Conservation (phyloP, 2,329 filamentous ascomycete genomes). For the Phaeosphaeriaceae sp. region DNA sequence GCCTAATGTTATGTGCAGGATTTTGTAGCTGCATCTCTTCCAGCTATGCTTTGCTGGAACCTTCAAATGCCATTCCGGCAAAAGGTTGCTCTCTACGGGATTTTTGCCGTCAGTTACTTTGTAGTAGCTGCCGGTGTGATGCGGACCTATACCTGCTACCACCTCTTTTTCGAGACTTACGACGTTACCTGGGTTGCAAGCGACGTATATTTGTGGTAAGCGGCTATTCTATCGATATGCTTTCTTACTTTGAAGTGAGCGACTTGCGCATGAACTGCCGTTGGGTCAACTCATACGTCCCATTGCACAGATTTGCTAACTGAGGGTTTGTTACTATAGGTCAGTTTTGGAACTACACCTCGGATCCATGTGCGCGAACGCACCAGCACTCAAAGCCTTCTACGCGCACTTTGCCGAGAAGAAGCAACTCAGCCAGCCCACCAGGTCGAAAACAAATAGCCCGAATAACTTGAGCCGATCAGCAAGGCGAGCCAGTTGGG, state of each 20-base stretch:
- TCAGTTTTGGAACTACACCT: constrained; percentile 30
- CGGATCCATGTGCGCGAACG: constrained; percentile 33
- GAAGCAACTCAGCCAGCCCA: too few species aligned
- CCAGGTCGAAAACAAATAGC: too few species aligned
- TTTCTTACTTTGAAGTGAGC: too few species aligned
- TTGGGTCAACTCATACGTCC: background rate
- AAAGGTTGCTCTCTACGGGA: constrained; percentile 27
- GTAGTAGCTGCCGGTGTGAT: constrained; percentile 20
- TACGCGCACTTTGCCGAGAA: too few species aligned
- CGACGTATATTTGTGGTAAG: constrained; percentile 16
- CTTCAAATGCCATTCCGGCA: constrained; percentile 28
- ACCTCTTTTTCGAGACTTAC: constrained; percentile 31
- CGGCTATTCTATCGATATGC: background rate
- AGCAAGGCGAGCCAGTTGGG: too few species aligned
- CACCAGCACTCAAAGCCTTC: constrained; percentile 31
- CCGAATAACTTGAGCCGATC: too few species aligned
- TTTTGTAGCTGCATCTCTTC: constrained; percentile 25
- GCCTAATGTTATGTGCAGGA: constrained; percentile 18
- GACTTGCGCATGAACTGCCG: too few species aligned
- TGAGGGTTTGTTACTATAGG: background rate
- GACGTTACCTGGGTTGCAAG: constrained; percentile 30
- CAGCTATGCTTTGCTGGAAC: constrained; percentile 32
- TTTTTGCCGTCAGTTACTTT: constrained; percentile 29
- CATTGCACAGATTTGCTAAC: background rate
- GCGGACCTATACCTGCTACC: constrained; percentile 20